These are phyloP conservation scores for Daucus carota DNA, from an alignment of 129 eudicot genomes.

Conservation along the genomic window DNA sequence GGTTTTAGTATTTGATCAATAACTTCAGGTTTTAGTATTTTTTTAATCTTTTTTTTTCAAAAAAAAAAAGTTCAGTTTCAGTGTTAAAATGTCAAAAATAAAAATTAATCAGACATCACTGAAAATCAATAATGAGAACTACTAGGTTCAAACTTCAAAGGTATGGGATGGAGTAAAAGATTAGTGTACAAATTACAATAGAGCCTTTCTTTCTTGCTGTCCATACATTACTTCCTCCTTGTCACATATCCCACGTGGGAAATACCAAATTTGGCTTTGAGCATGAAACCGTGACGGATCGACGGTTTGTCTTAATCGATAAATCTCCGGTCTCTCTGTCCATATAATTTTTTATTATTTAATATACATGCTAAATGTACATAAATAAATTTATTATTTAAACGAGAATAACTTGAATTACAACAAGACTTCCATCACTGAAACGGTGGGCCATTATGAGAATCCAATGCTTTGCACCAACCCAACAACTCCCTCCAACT, in stretches of 20 bases:
- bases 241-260: background rate
- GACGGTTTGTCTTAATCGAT: slow-evolving; percentile 7
- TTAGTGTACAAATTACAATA: too few relatives aligned
- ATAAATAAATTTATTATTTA: background rate
- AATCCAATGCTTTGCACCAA: slow-evolving; percentile 8
- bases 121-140: too few relatives aligned
- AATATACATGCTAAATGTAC: too few relatives aligned
- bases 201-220: background rate
- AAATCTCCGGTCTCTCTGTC: too few relatives aligned
- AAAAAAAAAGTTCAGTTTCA: too few relatives aligned
- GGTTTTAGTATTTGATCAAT: too few relatives aligned
- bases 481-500: background rate
- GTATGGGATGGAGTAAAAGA: too few relatives aligned
- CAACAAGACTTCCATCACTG: background rate
- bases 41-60: too few relatives aligned
- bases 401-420: background rate
- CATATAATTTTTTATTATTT: background rate
- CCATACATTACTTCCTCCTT: background rate
- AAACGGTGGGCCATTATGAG: background rate
- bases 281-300: background rate
- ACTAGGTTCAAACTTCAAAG: too few relatives aligned
- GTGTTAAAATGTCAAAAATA: too few relatives aligned
- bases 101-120: too few relatives aligned
- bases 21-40: too few relatives aligned
- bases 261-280: background rate